Conservation (phyloP, 1,284 basidiomycete genomes). For the Coriolopsis trogii region DNA sequence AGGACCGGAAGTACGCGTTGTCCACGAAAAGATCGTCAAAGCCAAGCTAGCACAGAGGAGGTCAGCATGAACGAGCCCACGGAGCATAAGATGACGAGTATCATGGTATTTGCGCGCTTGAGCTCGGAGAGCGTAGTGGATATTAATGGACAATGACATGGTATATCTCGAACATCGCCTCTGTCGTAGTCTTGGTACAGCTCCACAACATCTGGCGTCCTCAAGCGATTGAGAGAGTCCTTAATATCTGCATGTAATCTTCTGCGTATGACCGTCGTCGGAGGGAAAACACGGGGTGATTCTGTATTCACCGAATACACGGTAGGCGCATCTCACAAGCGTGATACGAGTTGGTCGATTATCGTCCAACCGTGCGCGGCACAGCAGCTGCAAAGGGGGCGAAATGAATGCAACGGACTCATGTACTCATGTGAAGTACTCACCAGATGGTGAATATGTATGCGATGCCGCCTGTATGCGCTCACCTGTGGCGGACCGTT, state of each 20-base stretch:
- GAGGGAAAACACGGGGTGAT: neutral
- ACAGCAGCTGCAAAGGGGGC: too few relatives aligned
- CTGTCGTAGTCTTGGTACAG: conserved; percentile 87
- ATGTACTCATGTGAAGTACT: too few relatives aligned
- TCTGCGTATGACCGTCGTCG: neutral
- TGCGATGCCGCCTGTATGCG: too few relatives aligned
- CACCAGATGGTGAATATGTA: too few relatives aligned
- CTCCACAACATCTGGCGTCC: conserved; percentile 91
- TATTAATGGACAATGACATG: conserved; percentile 93
- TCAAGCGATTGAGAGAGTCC: conserved; percentile 74
- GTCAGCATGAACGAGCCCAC: too few relatives aligned
- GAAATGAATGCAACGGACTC: too few relatives aligned
- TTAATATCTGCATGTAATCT: conserved; percentile 93
- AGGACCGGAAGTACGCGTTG: conserved; percentile 93
- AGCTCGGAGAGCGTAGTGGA: conserved; percentile 89
- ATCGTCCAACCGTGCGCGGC: too few relatives aligned
- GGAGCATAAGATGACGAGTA: conserved; percentile 34
- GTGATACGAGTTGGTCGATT: too few relatives aligned
- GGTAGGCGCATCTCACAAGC: too few relatives aligned
- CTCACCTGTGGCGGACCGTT: conserved; percentile 84
- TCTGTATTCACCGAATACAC: conserved; percentile 77
- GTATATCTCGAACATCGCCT: conserved; percentile 90
- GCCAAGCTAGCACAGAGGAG: too few relatives aligned
- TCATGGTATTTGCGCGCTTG: conserved; percentile 85
- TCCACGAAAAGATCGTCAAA: conserved; percentile 93